These are phyloP conservation scores for Erodium maritimum DNA, from an alignment of 345 rosid genomes.

Conservation along the genomic window DNA sequence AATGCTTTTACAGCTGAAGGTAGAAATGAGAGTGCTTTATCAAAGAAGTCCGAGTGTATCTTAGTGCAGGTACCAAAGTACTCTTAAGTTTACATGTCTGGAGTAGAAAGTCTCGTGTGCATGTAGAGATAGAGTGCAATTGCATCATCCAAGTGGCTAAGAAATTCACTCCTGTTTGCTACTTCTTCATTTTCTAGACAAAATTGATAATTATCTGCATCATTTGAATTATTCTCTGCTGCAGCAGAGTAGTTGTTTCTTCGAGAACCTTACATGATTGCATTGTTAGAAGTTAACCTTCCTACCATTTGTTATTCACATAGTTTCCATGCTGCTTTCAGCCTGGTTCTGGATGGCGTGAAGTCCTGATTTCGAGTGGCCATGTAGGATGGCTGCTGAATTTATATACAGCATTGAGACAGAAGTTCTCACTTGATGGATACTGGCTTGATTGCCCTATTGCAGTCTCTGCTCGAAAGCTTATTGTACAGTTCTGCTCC, in stretches of 20 bases:
- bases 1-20: slow-evolving; percentile 50
- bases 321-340: slow-evolving; percentile 26
- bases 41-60: slow-evolving; percentile 57
- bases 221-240: too few relatives aligned
- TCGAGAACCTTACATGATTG: too few relatives aligned
- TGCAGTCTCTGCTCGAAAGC: slow-evolving; percentile 91
- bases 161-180: too few relatives aligned
- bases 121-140: background rate
- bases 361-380: slow-evolving; percentile 75
- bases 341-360: slow-evolving; percentile 94
- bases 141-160: too few relatives aligned
- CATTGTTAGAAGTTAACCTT: too few relatives aligned
- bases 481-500: slow-evolving; percentile 83
- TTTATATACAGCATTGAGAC: slow-evolving; percentile 67
- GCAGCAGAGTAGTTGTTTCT: too few relatives aligned
- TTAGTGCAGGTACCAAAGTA: slow-evolving; percentile 62
- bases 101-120: background rate
- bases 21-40: slow-evolving; percentile 35
- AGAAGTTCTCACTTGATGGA: slow-evolving; percentile 54
- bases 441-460: slow-evolving; percentile 90
- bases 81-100: slow-evolving; percentile 9
- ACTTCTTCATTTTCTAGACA: too few relatives aligned
- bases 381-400: slow-evolving; percentile 75
- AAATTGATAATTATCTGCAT: too few relatives aligned
- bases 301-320: too few relatives aligned